Conservation (phyloP, 2,329 filamentous ascomycete genomes). For the Botrytis medusae region DNA sequence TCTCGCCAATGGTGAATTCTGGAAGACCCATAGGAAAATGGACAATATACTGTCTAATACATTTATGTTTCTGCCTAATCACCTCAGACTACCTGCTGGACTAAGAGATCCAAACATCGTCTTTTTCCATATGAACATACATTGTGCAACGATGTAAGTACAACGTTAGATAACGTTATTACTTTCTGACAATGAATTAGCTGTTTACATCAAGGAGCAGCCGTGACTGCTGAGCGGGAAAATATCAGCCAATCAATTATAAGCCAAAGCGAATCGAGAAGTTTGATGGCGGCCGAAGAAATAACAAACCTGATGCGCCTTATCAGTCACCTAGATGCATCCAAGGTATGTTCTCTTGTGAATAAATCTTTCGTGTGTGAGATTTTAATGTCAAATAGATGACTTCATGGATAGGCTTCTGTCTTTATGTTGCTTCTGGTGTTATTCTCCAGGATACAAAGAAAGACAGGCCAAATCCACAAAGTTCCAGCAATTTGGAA, state of each 20-base stretch:
- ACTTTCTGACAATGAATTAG: not conserved
- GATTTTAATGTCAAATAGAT: conserved; percentile 49
- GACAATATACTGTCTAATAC: conserved; percentile 78
- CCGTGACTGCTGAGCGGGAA: conserved; percentile 77
- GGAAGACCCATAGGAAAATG: conserved; percentile 79
- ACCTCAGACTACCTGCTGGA: conserved; percentile 69
- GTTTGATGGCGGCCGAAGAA: conserved; percentile 78
- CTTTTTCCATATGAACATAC: conserved; percentile 84
- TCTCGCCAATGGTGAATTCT: conserved; percentile 73
- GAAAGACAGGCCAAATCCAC: conserved; percentile 25
- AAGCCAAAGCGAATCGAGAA: conserved; percentile 68
- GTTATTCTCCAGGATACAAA: conserved; percentile 80
- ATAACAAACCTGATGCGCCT: conserved; percentile 81
- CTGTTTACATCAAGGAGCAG: conserved; percentile 83
- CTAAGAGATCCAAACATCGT: conserved; percentile 70
- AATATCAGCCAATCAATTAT: conserved; percentile 63
- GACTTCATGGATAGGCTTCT: conserved; percentile 78
- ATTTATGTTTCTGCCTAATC: conserved; percentile 74
- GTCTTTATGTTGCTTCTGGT: conserved; percentile 79
- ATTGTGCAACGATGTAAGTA: conserved; percentile 70
- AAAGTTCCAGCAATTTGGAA: conserved; percentile 56
- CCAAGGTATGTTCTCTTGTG: conserved; percentile 37
- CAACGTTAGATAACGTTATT: not conserved
- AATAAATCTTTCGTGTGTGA: not conserved
- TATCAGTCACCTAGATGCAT: conserved; percentile 67